Evolutionary conservation across 139 green algal genomes (phyloP), one percentile per base, ranked within the genome.

Genomic region (Ostreobium quekettii): DNA sequence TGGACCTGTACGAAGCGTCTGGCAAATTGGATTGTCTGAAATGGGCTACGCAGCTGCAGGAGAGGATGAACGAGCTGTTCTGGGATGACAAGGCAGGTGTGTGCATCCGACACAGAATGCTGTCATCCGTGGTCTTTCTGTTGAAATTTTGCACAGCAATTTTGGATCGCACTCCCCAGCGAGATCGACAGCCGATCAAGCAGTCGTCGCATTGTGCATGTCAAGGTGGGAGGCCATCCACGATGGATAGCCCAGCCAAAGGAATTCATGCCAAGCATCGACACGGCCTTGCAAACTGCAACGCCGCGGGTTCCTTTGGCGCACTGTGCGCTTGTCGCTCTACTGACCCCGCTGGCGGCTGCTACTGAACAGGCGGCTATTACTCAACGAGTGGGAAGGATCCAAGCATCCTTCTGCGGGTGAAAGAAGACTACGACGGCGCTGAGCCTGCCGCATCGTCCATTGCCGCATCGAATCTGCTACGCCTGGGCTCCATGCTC

Each of bases 371-470:
- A 63, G 37, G 47, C 3, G 30, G 64, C 22, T 71, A 62, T 66
- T 67, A 31, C n/a, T 42, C 64, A 6, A 71, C 48, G 7, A 66
- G 15, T 22, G 64, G 64, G 5, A 37, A 66, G n/a, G 64, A 71
- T 64, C 46, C 65, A 1, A 71, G 47, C 37, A 82, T 90, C 60
- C 60, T 85, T 48, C 66, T 91, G 73, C 71, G 82, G 35, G 81
- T 82, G 73, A 90, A 91, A 73, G 87, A 93, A 70, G 88, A 95
- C 47, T 95, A 95, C 38, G 88, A 95, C 49, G 87, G 89, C 1
- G 90, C 90, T 1, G 90, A 96, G 73, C 90, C 90, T 4, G 79
- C 84, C 4, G 81, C 88, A 8, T 87, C 78, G 56, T 88, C 78
- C 63, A 74, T 93, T 2, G 85, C 89, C 1, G 75, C 74, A 0